These are phyloP conservation scores for Ophiostoma angusticollis DNA, from an alignment of 2,329 filamentous ascomycete genomes.

Conservation along the genomic window DNA sequence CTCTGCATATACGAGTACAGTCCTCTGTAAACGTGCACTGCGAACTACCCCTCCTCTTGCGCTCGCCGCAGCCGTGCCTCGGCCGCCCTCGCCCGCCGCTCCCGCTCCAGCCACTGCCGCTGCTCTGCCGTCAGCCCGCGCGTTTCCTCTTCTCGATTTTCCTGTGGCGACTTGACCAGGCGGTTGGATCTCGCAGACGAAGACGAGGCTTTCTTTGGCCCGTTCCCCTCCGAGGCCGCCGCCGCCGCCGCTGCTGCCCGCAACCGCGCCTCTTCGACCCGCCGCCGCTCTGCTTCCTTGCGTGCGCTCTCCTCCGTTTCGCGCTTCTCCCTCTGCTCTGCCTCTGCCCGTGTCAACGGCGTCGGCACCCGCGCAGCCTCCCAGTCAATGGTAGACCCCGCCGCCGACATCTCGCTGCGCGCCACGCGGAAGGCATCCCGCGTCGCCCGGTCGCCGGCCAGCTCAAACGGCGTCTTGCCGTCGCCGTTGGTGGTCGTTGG, in stretches of 20 bases:
- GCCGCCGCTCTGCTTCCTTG: conserved; percentile 57
- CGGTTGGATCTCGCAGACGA: no score
- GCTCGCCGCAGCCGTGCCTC: conserved; percentile 73
- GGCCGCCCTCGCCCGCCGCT: conserved; percentile 78
- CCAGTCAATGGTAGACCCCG: conserved; percentile 48
- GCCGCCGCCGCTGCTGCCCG: conserved; percentile 51
- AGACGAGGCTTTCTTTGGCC: conserved; percentile 34
- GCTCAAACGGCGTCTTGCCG: conserved; percentile 74
- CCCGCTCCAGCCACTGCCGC: conserved; percentile 69
- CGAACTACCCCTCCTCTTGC: conserved; percentile 18
- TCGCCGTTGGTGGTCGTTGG: conserved; percentile 59
- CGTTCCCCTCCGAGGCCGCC: conserved; percentile 4
- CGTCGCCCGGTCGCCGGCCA: conserved; percentile 73
- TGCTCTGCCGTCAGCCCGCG: conserved; percentile 82
- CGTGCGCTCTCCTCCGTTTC: conserved; percentile 58
- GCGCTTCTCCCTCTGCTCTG: conserved; percentile 52
- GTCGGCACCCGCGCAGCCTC: conserved; percentile 58
- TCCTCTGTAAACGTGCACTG: no score
- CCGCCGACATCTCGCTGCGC: conserved; percentile 73
- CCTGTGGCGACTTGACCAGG: conserved; percentile 59
- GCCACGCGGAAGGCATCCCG: conserved; percentile 87
- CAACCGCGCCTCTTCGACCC: conserved; percentile 61
- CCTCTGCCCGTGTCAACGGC: conserved; percentile 57
- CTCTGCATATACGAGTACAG: no score
- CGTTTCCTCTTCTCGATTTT: conserved; percentile 70